Base-by-base conservation (phyloP, 2,329 filamentous ascomycete species). In the Knufia fluminis region DNA sequence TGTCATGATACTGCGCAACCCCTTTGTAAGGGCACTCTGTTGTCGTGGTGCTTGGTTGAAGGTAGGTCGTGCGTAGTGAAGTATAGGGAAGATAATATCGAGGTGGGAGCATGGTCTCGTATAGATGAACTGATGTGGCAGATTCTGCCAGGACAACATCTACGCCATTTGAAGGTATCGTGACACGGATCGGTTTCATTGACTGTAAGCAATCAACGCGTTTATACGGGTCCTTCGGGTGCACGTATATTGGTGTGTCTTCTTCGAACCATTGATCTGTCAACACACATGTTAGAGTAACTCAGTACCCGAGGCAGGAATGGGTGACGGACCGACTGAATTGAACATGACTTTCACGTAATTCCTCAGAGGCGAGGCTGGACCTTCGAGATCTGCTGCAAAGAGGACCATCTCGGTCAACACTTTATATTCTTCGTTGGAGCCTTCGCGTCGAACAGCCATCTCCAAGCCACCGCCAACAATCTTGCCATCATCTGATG, bases 281-380 rank as follows among this genome's bases (percentile, higher is more conserved):
- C 14, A 26, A 19, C 14, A 31, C 31, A 28, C 20, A 20, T 8
- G 44, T 35, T 24, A 26, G 44, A 10, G 22, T 8, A 10, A 8
- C 2, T 24, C 44, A 45, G 33, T 8, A 45, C 8, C 10, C 24
- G 3, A 31, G 42, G 23, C n/a, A 26, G 42, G 24, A 16, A 17
- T 6, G 24, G 9, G n/a, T 32, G 24, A 35, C 42, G 17, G 16
- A 48, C 45, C 70, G 36, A 22, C 53, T 53, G 51, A 32, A 2
- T 60, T 59, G 41, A 68, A 67, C 33, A 68, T 63, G 6, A 69
- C 54, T 42, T 66, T 60, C 1, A 69, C 61, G 3, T 63, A 52
- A 24, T 49, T 33, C 19, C 31, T 31, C 16, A 49, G 24, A 8
- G 3, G 3, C 16, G 3, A 10, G 3, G 16, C 24, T 22, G 36